phyloP scores from a whole-genome alignment of 768 basidiomycete species.

The Tylopilus felleus region DNA sequence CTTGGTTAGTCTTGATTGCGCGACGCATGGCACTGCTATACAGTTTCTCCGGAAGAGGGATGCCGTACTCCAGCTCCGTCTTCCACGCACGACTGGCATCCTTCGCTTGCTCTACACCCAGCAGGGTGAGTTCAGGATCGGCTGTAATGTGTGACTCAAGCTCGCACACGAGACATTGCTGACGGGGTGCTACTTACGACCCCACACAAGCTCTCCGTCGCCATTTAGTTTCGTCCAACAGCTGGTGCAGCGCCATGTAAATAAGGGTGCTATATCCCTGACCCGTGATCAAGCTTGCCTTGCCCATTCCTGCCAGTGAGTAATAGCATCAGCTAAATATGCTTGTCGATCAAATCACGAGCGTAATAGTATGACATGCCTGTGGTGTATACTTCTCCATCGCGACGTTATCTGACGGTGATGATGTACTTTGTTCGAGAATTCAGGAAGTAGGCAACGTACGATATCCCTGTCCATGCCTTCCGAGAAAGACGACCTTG shows the following conservation, averaged over 20 bases:
- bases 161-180: neutral
- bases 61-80: slow-evolving; percentile 35
- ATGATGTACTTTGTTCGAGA: too few species aligned
- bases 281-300: slow-evolving; percentile 38
- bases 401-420: slow-evolving; percentile 64
- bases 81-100: slow-evolving; percentile 46
- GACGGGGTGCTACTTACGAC: slow-evolving; percentile 47
- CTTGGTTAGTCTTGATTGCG: slow-evolving; percentile 53
- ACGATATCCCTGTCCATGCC: slow-evolving; percentile 78
- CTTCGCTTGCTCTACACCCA: slow-evolving; percentile 56
- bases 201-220: slow-evolving; percentile 68
- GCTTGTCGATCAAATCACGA: neutral
- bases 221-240: slow-evolving; percentile 56
- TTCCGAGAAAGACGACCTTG: slow-evolving; percentile 62
- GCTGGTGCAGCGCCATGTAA: slow-evolving; percentile 26
- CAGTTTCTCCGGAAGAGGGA: slow-evolving; percentile 53
- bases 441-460: slow-evolving; percentile 24
- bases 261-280: neutral
- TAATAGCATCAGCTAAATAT: neutral
- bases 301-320: slow-evolving; percentile 55
- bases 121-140: slow-evolving; percentile 59
- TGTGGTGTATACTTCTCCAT: slow-evolving; percentile 59
- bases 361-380: slow-evolving; percentile 20
- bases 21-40: slow-evolving; percentile 65
- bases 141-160: slow-evolving; percentile 35